Base-by-base conservation (phyloP, 331 rosid genomes). In the Stylosanthes scabra region DNA sequence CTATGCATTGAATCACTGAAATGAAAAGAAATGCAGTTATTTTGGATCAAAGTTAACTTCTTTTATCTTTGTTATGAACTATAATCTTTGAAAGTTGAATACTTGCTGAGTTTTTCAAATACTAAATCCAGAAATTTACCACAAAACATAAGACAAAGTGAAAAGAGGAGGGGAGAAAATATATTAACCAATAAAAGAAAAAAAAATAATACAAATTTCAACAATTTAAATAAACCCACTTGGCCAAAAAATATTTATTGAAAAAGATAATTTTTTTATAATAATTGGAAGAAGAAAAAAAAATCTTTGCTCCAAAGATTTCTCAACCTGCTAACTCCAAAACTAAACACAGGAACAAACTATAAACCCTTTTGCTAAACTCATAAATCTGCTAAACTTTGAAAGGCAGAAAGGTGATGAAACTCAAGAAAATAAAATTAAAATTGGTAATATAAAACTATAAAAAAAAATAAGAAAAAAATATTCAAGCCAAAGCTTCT, bases 51-150 rank as follows among this genome's bases (percentile, higher is more conserved):
- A 76, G 69, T 40, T 41, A 1, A 13, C 9, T 2, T 51, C 8
- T 52, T 41, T 70, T 31, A 16, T 37, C 42, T 47, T 29, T 63
- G 68, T 45, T 74, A 27, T 74, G 12, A 69, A 49, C 29, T 74
- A 27, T 78, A 12, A 69, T 57, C 29, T 74, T 78, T 46, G 78
- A 46, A 27, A 70, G 15, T 20, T 39, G 54, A 59, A 54, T 50
- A 47, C 31, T 55, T 75, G 45, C 34, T 37, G 57, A 10, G 49
- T 71, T 70, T 70, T 76, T 76, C 67, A 71, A 44, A 31, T 29
- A 80, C 78, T 55, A 66, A 37, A 74, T 55, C 75, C 3, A 50
- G 62, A 51, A 52, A 68, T 68, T 77, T 63, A 77, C 81, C 84
- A 42, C 59, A 67, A 5, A 67, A 52, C 70, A 49, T 34, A 34